phyloP scores from a whole-genome alignment of 305 asterid species.

The Fraxinus paxiana region DNA sequence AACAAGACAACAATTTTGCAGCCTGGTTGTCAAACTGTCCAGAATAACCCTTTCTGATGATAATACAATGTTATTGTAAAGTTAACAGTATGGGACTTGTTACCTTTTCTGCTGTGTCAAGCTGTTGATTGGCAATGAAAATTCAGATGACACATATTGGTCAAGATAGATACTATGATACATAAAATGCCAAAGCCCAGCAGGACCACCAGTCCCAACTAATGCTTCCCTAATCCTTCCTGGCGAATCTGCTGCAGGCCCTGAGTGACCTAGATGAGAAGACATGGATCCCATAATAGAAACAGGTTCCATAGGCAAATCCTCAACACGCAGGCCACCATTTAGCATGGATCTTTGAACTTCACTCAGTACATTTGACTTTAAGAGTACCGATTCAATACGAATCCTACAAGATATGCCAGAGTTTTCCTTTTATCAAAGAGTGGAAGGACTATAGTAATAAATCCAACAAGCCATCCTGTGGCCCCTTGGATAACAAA shows the following conservation, averaged over 20 bases:
- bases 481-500: constrained; percentile 4
- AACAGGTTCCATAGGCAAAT: constrained; percentile 56
- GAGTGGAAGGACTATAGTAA: constrained; percentile 13
- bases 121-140: constrained; percentile 74
- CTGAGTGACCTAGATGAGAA: constrained; percentile 55
- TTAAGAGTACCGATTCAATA: constrained; percentile 69
- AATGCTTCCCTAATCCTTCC: constrained; percentile 44
- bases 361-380: constrained; percentile 84
- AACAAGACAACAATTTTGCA: constrained; percentile 17
- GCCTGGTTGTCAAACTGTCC: constrained; percentile 3
- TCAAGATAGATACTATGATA: constrained; percentile 78
- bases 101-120: constrained; percentile 81
- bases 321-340: constrained; percentile 87
- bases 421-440: constrained; percentile 25
- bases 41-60: background rate
- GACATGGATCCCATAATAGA: constrained; percentile 55
- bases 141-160: constrained; percentile 91
- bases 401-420: constrained; percentile 57
- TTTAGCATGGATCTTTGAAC: constrained; percentile 82
- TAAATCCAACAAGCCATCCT: constrained; percentile 4
- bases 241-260: constrained; percentile 45
- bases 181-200: constrained; percentile 96
- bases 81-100: constrained; percentile 3
- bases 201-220: constrained; percentile 79
- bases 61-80: constrained; percentile 15